Evolutionary conservation across 2,329 filamentous ascomycete species (phyloP).

Genomic region (Fusarium brachygibbosum): DNA sequence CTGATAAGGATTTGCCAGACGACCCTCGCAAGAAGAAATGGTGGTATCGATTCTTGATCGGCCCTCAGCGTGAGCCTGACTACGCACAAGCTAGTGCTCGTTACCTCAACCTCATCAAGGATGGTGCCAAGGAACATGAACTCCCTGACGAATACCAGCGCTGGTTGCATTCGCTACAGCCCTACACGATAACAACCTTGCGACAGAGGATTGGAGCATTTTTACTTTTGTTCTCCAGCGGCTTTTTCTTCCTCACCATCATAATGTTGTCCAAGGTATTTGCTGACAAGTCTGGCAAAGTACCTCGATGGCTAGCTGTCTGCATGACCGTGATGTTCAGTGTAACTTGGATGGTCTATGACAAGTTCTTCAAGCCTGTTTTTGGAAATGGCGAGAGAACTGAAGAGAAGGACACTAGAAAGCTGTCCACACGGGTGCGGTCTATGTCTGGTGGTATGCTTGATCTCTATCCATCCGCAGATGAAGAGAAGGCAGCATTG

Average conservation of each 20-base stretch:
- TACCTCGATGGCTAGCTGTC: slow-evolving; percentile 75
- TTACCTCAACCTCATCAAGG: slow-evolving; percentile 83
- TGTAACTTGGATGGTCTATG: slow-evolving; percentile 61
- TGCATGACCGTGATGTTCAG: slow-evolving; percentile 67
- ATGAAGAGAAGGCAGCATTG: slow-evolving; percentile 48
- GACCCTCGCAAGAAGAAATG: slow-evolving; percentile 56
- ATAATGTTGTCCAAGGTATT: slow-evolving; percentile 62
- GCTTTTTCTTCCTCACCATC: slow-evolving; percentile 67
- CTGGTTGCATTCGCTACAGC: slow-evolving; percentile 76
- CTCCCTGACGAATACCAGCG: slow-evolving; percentile 82
- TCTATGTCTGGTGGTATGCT: slow-evolving; percentile 21
- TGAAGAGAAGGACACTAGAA: slow-evolving; percentile 46
- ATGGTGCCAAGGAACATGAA: slow-evolving; percentile 83
- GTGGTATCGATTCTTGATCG: slow-evolving; percentile 62
- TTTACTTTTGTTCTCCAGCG: slow-evolving; percentile 72
- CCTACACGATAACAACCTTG: slow-evolving; percentile 77
- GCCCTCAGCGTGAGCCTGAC: slow-evolving; percentile 69
- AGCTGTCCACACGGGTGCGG: slow-evolving; percentile 4
- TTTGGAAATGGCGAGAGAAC: slow-evolving; percentile 92
- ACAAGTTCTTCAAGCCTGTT: slow-evolving; percentile 63
- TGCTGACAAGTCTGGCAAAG: slow-evolving; percentile 74
- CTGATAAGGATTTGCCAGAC: slow-evolving; percentile 51
- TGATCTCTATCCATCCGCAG: slow-evolving; percentile 19
- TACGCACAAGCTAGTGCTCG: slow-evolving; percentile 87
- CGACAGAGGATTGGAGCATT: slow-evolving; percentile 75